Base-by-base conservation (phyloP, 768 basidiomycete genomes). In the Chiua virens region DNA sequence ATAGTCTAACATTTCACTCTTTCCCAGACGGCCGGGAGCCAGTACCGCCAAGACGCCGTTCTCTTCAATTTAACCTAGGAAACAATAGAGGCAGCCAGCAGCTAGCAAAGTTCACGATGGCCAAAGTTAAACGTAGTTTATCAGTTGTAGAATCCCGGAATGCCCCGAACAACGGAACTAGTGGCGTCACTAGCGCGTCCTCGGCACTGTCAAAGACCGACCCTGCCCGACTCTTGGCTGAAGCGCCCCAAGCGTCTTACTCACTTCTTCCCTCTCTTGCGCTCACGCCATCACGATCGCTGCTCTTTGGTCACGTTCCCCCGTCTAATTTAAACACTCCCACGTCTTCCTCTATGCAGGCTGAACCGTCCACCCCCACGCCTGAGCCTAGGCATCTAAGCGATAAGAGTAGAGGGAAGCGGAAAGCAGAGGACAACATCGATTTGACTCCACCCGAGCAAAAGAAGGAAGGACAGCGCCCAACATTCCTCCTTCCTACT, bases 361-460 rank as follows among this genome's bases (percentile, higher is more conserved):
- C 23, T 28, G 59, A 59, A 35, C 66, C 70, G n/a, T 60, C 64
- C 37, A 72, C 69, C 47, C 69, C 62, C 36, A 64, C 70, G 40
- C 63, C 73, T 49, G 64, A 59, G 53, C 45, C 64, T 48, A 67
- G 71, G 53, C 58, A 58, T 37, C 52, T 58, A 4, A 67, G 70
- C 47, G 68, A 75, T 50, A 69, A 65, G 52, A 62, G 68, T 30
- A 80, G 75, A 58, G 84, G 84, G 8, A 89, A 89, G 66, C 74
- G 87, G 53, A 89, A 89, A 63, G 86, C 85, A 7, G 85, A 86
- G 39, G 87, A 88, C 54, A 77, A 87, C 56, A 72, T 82, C n/a
- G 85, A 83, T 53, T 71, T 77, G 28, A 86, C 87, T 3, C 85
- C 86, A 30, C 83, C 86, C 8, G 85, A 86, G 60, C 79, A 75